These are phyloP conservation scores for Pyracantha coccinea DNA, from an alignment of 331 rosid genomes.

Conservation along the genomic window DNA sequence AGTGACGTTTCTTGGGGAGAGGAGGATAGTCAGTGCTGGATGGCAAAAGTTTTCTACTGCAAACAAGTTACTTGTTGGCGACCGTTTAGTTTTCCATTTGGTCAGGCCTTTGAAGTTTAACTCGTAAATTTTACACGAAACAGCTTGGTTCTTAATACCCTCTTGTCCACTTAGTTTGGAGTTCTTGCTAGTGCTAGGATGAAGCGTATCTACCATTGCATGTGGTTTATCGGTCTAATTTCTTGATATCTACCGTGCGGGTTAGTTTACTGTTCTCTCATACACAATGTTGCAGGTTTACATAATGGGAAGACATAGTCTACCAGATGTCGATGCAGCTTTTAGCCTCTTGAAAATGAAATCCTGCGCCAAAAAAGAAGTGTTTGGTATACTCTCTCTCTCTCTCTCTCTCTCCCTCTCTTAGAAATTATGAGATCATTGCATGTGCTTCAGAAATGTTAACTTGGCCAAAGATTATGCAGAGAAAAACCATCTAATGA, in stretches of 20 bases:
- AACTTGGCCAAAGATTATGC: not conserved
- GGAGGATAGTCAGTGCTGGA: not conserved
- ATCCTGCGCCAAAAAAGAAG: not conserved
- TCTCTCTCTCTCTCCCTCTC: not conserved
- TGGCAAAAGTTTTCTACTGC: not conserved
- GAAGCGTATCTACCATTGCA: not conserved
- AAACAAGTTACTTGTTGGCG: not conserved
- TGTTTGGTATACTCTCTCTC: not conserved
- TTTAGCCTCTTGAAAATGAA: slow-evolving; percentile 2
- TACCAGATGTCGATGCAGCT: not conserved
- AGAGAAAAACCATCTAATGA: not conserved
- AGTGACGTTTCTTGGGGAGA: not conserved
- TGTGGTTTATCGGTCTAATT: not conserved
- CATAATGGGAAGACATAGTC: not conserved
- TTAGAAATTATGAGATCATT: not conserved
- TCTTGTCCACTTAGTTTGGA: not conserved
- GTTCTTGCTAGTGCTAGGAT: not conserved
- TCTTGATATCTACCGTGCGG: not conserved
- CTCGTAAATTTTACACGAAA: not conserved
- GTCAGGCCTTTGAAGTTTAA: slow-evolving; percentile 1
- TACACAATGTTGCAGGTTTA: not conserved
- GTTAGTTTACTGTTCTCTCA: not conserved
- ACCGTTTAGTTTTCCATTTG: not conserved
- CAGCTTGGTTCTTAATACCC: not conserved
- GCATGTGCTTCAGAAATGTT: not conserved